Conservation (phyloP, 2,329 filamentous ascomycete genomes). For the Clarireedia hainanense region DNA sequence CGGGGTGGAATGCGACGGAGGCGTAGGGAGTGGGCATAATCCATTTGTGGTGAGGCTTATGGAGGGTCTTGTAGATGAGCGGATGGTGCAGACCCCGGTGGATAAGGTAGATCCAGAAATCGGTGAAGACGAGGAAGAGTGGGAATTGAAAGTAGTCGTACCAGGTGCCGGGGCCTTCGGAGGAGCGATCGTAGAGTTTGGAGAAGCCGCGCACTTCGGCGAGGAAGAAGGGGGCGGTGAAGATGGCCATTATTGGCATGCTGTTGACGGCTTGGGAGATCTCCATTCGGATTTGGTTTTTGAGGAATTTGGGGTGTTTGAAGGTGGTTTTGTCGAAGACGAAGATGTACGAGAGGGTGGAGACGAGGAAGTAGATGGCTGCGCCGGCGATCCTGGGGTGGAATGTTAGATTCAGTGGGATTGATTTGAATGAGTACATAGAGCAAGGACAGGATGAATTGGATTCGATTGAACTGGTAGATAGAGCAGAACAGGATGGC, state of each 20-base stretch:
- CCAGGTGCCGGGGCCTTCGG: constrained; percentile 66
- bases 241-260: constrained; percentile 74
- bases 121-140: constrained; percentile 80
- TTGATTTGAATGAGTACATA: no score
- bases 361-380: constrained; percentile 76
- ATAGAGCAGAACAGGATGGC: not conserved
- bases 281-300: constrained; percentile 83
- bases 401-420: not conserved
- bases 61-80: constrained; percentile 72
- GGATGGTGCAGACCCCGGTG: constrained; percentile 81
- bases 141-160: constrained; percentile 83
- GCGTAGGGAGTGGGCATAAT: constrained; percentile 96
- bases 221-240: constrained; percentile 76
- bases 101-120: constrained; percentile 86
- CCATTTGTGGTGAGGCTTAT: constrained; percentile 99
- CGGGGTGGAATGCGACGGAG: constrained; percentile 87
- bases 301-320: constrained; percentile 87
- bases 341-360: constrained; percentile 75
- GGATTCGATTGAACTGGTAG: no score
- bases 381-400: constrained; percentile 70
- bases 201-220: constrained; percentile 76
- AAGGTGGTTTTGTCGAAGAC: constrained; percentile 88
- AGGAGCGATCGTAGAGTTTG: constrained; percentile 76
- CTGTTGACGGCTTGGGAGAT: constrained; percentile 70
- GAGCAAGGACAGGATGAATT: not conserved